Evolutionary conservation across 2,329 filamentous ascomycete genomes (phyloP), one percentile per base, ranked within the genome.

Genomic region (Davidsoniella eucalypti): DNA sequence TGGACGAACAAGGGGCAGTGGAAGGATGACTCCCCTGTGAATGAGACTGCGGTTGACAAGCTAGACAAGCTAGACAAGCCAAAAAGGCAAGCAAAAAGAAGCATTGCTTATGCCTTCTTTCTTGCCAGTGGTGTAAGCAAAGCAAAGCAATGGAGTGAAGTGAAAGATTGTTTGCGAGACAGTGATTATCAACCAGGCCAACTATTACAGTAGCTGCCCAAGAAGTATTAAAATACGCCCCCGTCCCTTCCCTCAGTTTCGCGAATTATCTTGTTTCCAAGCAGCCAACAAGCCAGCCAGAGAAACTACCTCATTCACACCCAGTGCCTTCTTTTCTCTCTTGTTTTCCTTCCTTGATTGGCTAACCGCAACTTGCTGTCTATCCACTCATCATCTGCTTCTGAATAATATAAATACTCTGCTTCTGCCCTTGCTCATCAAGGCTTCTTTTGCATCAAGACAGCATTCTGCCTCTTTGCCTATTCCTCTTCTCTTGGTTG

Each of bases 151-250:
- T 21, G 21, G 21, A 21, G 21, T 4, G 21, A 21, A 4, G 4
- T 21, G 21, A 21, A 21, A 21, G 4, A 21, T 21, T 33, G 26
- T 33, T 33, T 33, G 26, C 6, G 10, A 33, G 26, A 33, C 21
- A 21, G 21, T 21, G n/a, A n/a, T n/a, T n/a, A 21, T 21, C 2
- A 21, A 21, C 4, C 21, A 21, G 21, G 4, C 21, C 21, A 4
- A 21, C 21, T 21, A 21, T 21, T 21, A 12, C 26, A 33, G 26
- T 12, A 33, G 10, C 10, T 33, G 26, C 44, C 26, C 17, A 36
- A 33, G 26, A 46, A 37, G 44, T 46, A 46, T 46, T 33, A 37
- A 46, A 46, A 16, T 46, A 26, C n/a, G 44, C 26, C 44, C 44
- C 44, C 33, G 14, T 16, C 44, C 44, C 26, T 21, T 17, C n/a